Evolutionary conservation across 805 yeast genomes (phyloP), one percentile per base, ranked within the genome.

Genomic region (Saturnispora quitensis): DNA sequence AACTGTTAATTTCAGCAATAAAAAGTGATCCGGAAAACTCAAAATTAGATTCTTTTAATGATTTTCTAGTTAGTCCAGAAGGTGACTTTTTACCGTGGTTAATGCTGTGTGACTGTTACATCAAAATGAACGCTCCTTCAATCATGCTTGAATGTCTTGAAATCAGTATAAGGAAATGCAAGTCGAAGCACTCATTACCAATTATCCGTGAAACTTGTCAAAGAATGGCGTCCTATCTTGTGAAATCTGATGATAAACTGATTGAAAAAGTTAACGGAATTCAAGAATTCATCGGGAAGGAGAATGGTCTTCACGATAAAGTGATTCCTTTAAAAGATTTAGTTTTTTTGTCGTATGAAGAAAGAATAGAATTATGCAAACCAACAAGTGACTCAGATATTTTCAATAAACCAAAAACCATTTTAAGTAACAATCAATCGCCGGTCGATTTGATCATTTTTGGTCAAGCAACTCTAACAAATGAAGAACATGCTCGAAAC

Each of bases 61-160:
- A 62, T 58, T 55, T n/a, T 20, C 20, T 53, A 8, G 48, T 46
- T 24, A 44, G 50, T 2, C 4, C 40, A 43, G 63, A 63, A 1
- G 75, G 75, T 5, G 84, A 81, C 55, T 80, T 78, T 54, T 65
- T 81, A 51, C 82, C 84, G 0, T 78, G 82, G 80, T 73, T 71
- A 52, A 66, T 81, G 7, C 60, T 80, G 38, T 82, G 84, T 3
- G 70, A 71, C 51, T 82, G 82, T 0, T 74, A 78, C 56, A 66
- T 77, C 6, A 54, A 73, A 27, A 57, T 72, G 17, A 74, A 73
- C 49, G 67, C 72, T 44, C 80, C 78, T 28, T 64, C 77, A 40
- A 68, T 71, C 36, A 80, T 84, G 2, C 80, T 80, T 60, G 80
- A 77, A 53, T 71, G 77, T 13, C 73, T 76, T 52, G 84, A 81